Evolutionary conservation across 305 asterid genomes (phyloP).

Genomic region (Ilex paraguariensis): DNA sequence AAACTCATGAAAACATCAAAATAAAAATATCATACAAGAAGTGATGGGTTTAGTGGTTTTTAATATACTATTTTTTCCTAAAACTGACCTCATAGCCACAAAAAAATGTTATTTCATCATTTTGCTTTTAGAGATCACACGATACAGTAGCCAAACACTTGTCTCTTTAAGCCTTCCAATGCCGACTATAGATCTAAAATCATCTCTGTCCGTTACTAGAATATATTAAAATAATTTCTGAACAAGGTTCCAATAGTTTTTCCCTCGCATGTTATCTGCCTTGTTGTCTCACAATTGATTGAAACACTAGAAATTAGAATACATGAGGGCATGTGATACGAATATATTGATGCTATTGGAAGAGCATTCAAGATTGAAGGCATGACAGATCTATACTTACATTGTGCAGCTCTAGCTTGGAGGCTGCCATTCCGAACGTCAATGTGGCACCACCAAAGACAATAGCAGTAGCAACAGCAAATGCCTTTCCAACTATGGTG

Average conservation of each 20-base stretch:
- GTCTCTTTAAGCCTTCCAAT: too few species aligned
- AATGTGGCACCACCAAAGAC: constrained; percentile 72
- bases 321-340: background rate
- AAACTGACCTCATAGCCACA: too few species aligned
- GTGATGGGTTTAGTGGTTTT: too few species aligned
- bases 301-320: background rate
- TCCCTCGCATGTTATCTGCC: too few species aligned
- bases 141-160: too few species aligned
- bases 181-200: background rate
- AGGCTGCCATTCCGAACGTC: constrained; percentile 50
- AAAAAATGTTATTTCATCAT: too few species aligned
- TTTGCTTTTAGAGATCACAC: too few species aligned
- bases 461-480: constrained; percentile 66
- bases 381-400: constrained; percentile 36
- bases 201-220: background rate
- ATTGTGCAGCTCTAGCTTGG: constrained; percentile 52
- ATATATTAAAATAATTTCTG: background rate
- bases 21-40: too few species aligned
- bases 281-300: too few species aligned
- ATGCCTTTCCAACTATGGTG: constrained; percentile 77
- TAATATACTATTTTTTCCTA: too few species aligned
- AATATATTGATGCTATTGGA: background rate
- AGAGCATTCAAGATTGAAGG: background rate
- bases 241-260: background rate
- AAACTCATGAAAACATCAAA: too few species aligned